phyloP scores from a whole-genome alignment of 495 filamentous ascomycete genomes.

The Aspergillus indologenus region DNA sequence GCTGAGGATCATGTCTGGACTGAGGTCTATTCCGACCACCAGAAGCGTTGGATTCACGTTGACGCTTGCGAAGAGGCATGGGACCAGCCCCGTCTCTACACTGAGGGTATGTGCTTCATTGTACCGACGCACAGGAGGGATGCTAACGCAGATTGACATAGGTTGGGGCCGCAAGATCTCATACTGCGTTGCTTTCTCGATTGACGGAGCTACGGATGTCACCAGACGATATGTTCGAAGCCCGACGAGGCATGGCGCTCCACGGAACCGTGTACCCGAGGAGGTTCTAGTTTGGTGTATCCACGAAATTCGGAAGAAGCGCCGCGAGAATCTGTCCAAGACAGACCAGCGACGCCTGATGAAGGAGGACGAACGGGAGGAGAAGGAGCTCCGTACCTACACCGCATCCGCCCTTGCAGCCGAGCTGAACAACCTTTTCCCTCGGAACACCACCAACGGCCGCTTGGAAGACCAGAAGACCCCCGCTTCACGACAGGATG shows the following conservation, averaged over 20 bases:
- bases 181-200: conserved; percentile 95
- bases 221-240: conserved; percentile 93
- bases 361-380: conserved; percentile 86
- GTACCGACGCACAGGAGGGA: neutral
- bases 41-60: conserved; percentile 94
- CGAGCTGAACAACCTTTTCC: conserved; percentile 55
- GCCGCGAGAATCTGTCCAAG: conserved; percentile 74
- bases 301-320: conserved; percentile 80
- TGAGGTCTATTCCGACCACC: conserved; percentile 92
- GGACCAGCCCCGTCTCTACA: conserved; percentile 91
- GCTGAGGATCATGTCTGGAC: conserved; percentile 97
- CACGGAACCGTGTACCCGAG: conserved; percentile 74
- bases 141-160: conserved; percentile 21
- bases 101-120: conserved; percentile 60
- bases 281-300: conserved; percentile 85
- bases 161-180: conserved; percentile 91
- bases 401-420: conserved; percentile 68
- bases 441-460: conserved; percentile 27
- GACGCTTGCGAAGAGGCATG: conserved; percentile 92
- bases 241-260: conserved; percentile 63
- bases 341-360: conserved; percentile 75
- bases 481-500: conserved; percentile 54
- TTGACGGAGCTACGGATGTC: conserved; percentile 92
- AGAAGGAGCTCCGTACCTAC: conserved; percentile 74
- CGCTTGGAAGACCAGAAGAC: conserved; percentile 42